Evolutionary conservation across 2,329 filamentous ascomycete genomes (phyloP), one percentile per base, ranked within the genome.

Genomic region (Fusarium proliferatum): DNA sequence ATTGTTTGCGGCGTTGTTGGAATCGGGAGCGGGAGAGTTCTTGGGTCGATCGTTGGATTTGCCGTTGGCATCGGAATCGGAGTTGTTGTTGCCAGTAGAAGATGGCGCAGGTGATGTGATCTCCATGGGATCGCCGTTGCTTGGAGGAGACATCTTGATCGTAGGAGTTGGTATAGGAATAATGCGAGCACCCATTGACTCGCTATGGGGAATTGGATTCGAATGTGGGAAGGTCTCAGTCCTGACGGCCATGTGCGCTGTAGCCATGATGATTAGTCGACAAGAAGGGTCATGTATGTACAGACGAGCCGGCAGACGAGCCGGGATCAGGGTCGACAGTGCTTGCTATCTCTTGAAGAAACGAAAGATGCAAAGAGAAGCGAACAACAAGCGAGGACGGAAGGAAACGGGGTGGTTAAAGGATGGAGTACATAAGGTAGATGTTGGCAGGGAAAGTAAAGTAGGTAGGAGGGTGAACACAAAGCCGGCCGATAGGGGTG

Each of bases 71-170:
- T 84, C 82, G 63, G 79, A 79, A 33, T 86, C 85, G 51, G 84
- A 84, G 75, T 82, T 84, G 73, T 86, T 86, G 75, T 80, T 84
- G n/a, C 81, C 78, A 61, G 82, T 83, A 36, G 84, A 82, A 61
- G 85, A 81, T 63, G 83, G 85, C 69, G 85, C 84, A 59, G 88
- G 87, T 42, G 87, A 88, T 41, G 88, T 88, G 72, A 90, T 86
- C 69, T 91, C 89, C 89, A 91, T 91, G 67, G 88, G 88, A 64
- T 89, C 88, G 74, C 86, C 88, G 36, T 87, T 86, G 55, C 86
- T 87, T 26, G 88, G 87, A 61, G 88, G 85, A 72, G 89, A 89
- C 83, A 88, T 89, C 80, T 88, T 87, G 79, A 89, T 87, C 67
- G 85, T 87, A 42, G 89, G 86, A 64, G 86, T 85, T 69, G 87